phyloP scores from a whole-genome alignment of 2,329 filamentous ascomycete species.

The Fusarium graminum region DNA sequence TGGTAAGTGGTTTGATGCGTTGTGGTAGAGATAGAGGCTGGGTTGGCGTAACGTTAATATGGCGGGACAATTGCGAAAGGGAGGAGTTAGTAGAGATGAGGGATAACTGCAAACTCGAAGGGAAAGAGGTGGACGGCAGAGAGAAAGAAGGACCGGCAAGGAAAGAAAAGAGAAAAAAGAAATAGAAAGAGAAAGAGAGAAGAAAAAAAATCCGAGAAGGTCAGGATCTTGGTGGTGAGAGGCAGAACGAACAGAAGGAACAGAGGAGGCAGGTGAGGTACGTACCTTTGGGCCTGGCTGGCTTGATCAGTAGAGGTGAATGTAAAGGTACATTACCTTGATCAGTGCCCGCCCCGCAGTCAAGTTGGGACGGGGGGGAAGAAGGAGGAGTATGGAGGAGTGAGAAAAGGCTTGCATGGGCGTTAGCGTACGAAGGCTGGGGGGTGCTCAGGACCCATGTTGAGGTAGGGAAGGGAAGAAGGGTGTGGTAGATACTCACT shows the following conservation, averaged over 20 bases:
- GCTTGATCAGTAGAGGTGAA: constrained; percentile 21
- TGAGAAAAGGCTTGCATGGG: constrained; percentile 16
- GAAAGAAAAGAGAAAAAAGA: constrained; percentile 50
- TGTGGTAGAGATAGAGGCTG: constrained; percentile 10
- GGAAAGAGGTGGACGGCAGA: constrained; percentile 50
- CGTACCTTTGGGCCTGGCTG: constrained; percentile 32
- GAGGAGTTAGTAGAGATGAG: constrained; percentile 67
- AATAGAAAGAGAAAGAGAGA: constrained; percentile 49
- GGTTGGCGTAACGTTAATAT: constrained; percentile 25
- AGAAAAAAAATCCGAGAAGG: constrained; percentile 37
- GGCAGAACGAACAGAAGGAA: constrained; percentile 43
- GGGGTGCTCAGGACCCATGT: constrained; percentile 9
- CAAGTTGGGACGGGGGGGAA: constrained; percentile 44
- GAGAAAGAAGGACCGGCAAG: constrained; percentile 42
- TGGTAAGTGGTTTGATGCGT: constrained; percentile 3
- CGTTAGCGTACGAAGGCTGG: constrained; percentile 7
- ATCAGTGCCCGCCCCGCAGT: constrained; percentile 35
- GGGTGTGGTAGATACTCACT: constrained; percentile 31
- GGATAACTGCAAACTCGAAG: constrained; percentile 66
- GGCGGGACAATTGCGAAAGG: constrained; percentile 53
- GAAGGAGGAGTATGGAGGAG: constrained; percentile 36
- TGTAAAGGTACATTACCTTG: constrained; percentile 34
- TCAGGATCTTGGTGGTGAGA: constrained; percentile 52
- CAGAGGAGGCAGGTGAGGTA: constrained; percentile 50
- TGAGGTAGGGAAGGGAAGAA: constrained; percentile 29